Percentiles rank a stretch among this genome's conserved stretches.
phyloP scores from a whole-genome alignment of 805 yeast species.

The Nakazawaea peltata region DNA sequence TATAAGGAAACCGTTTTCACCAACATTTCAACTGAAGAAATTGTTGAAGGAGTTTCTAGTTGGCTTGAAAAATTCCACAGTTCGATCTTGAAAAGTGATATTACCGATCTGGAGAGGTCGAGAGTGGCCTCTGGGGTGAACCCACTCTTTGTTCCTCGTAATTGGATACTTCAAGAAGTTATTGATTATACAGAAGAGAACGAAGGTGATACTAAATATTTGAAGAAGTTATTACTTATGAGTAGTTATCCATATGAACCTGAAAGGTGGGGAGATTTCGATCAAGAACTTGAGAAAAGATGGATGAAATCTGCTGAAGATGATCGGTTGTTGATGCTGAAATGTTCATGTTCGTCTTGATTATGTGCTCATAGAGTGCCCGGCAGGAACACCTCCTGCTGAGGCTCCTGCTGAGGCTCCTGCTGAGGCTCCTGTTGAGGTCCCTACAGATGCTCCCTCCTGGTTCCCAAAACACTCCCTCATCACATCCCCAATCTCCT shows the following conservation, averaged over 20 bases:
- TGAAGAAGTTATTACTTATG: slow-evolving; percentile 65
- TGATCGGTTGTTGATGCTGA: slow-evolving; percentile 46
- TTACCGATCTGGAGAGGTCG: slow-evolving; percentile 30
- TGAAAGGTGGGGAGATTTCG: slow-evolving; percentile 57
- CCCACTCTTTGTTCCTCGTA: slow-evolving; percentile 77
- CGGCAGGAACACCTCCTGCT: too few species aligned
- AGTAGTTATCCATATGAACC: slow-evolving; percentile 65
- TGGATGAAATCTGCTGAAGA: slow-evolving; percentile 52
- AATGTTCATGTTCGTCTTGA: slow-evolving; percentile 62
- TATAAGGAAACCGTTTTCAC: slow-evolving; percentile 19
- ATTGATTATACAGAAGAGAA: slow-evolving; percentile 48
- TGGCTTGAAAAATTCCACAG: slow-evolving; percentile 49
- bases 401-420: not conserved
- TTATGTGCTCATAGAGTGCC: too few species aligned
- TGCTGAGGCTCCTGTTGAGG: not conserved
- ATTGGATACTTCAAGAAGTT: slow-evolving; percentile 83
- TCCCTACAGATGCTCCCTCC: too few species aligned
- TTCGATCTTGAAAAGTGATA: slow-evolving; percentile 31
- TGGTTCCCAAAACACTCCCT: slow-evolving; percentile 59
- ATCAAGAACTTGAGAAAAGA: slow-evolving; percentile 45
- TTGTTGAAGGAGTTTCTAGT: slow-evolving; percentile 28
- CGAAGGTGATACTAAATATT: slow-evolving; percentile 36
- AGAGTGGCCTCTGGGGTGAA: slow-evolving; percentile 40
- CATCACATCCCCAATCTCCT: slow-evolving; percentile 73
- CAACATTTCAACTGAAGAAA: slow-evolving; percentile 25